Evolutionary conservation across 148 eudicot genomes (phyloP).

Genomic region (Euryodendron excelsum): DNA sequence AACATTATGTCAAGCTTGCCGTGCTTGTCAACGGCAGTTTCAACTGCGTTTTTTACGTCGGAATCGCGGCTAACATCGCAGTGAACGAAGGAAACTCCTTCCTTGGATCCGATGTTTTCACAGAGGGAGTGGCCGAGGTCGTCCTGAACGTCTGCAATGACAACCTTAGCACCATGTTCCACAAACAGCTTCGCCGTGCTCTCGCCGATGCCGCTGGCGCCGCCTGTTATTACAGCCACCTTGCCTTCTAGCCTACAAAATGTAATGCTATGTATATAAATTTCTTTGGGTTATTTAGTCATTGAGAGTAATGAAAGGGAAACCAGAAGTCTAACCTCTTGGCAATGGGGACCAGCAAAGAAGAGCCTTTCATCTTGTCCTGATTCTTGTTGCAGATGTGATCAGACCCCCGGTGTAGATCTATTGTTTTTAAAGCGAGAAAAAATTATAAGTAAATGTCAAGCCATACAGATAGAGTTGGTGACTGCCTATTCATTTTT

Average conservation of each 20-base stretch:
- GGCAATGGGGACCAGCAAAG: background rate
- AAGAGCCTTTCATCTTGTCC: background rate
- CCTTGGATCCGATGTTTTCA: conserved; percentile 20
- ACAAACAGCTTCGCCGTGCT: conserved; percentile 41
- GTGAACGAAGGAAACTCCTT: conserved; percentile 39
- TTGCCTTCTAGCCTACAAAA: conserved; percentile 40
- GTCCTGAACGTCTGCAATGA: conserved; percentile 56
- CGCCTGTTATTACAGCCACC: conserved; percentile 55
- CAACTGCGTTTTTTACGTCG: conserved; percentile 31
- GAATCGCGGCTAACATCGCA: conserved; percentile 38
- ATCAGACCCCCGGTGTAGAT: no score
- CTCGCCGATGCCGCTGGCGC: conserved; percentile 61
- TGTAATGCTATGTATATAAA: no score
- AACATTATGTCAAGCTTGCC: conserved; percentile 62
- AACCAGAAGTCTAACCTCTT: background rate
- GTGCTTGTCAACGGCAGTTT: conserved; percentile 27
- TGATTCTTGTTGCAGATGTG: no score
- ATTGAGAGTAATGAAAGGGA: no score
- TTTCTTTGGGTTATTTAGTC: no score
- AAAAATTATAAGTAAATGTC: no score
- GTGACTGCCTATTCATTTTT: no score
- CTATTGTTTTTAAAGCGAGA: no score
- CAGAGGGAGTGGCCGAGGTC: conserved; percentile 25
- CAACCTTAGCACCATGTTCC: conserved; percentile 43
- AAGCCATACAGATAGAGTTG: no score